Conservation (phyloP, 1,139 yeast genomes). For the Diutina pseudorugosa region DNA sequence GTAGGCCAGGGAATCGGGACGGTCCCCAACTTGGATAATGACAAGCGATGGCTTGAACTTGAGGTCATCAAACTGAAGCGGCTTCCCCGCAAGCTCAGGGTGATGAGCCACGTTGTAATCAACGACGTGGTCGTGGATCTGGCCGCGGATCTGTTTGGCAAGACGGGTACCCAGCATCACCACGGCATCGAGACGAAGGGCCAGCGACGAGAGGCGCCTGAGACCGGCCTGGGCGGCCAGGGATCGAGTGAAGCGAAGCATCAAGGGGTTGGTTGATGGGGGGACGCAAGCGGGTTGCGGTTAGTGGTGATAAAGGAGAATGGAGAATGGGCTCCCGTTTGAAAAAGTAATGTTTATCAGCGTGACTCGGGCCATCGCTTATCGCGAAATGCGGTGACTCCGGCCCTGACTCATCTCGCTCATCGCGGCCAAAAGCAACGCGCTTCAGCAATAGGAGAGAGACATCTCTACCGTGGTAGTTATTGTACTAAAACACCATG, state of each 20-base stretch:
- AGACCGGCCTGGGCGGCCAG: background rate
- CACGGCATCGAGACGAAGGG: constrained; percentile 18
- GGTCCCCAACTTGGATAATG: constrained; percentile 61
- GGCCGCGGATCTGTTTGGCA: constrained; percentile 25
- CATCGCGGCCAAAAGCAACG: background rate
- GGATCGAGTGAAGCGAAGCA: constrained; percentile 2
- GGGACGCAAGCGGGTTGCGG: background rate
- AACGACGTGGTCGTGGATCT: constrained; percentile 31
- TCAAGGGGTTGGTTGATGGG: background rate
- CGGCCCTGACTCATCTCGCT: background rate
- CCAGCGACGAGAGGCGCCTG: background rate
- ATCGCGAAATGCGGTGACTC: background rate
- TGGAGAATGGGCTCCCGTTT: background rate
- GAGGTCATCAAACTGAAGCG: constrained; percentile 17
- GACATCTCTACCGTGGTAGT: no score
- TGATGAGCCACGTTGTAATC: constrained; percentile 22
- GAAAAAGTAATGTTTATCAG: background rate
- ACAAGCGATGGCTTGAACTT: constrained; percentile 51
- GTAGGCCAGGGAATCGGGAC: constrained; percentile 71
- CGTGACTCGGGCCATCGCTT: background rate
- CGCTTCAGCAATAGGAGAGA: background rate
- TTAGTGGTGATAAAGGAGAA: background rate
- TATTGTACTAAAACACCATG: no score
- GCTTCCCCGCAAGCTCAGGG: constrained; percentile 9
- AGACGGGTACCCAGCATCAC: constrained; percentile 33